phyloP scores from a whole-genome alignment of 192 early-diverging fungal species.

The Coemansia sp. region DNA sequence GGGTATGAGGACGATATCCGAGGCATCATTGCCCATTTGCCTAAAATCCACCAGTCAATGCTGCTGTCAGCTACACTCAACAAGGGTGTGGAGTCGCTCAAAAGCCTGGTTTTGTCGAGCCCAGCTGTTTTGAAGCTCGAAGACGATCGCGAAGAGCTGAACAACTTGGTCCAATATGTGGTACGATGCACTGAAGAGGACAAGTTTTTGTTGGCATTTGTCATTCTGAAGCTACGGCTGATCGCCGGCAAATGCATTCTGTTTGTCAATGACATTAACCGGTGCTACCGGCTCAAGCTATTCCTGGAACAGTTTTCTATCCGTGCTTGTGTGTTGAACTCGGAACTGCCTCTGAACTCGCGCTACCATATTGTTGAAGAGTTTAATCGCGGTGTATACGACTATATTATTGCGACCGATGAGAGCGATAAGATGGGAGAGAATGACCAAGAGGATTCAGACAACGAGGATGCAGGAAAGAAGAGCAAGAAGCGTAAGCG shows the following conservation, averaged over 20 bases:
- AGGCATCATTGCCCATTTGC: constrained; percentile 68
- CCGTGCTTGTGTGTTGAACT: constrained; percentile 87
- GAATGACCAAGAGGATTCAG: constrained; percentile 51
- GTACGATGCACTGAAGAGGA: constrained; percentile 74
- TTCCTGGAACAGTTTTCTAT: constrained; percentile 97
- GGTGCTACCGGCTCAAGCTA: constrained; percentile 86
- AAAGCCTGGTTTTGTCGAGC: constrained; percentile 78
- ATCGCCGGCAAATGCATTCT: constrained; percentile 89
- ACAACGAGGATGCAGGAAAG: constrained; percentile 28
- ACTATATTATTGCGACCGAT: constrained; percentile 95
- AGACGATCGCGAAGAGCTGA: constrained; percentile 62
- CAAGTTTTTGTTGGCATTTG: constrained; percentile 84
- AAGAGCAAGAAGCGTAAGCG: constrained; percentile 42
- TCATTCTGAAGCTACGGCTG: constrained; percentile 86
- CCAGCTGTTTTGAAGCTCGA: constrained; percentile 85
- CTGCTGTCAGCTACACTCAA: constrained; percentile 94
- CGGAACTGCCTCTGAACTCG: constrained; percentile 89
- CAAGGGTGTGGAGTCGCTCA: constrained; percentile 82
- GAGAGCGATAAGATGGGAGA: constrained; percentile 71
- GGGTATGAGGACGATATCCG: constrained; percentile 90
- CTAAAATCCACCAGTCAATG: constrained; percentile 87
- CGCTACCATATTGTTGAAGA: constrained; percentile 94
- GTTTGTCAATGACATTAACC: constrained; percentile 95
- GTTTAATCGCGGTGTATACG: constrained; percentile 94
- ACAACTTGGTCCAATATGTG: constrained; percentile 73